Evolutionary conservation across 805 yeast genomes (phyloP), one percentile per base, ranked within the genome.

Genomic region (Lipomyces lipofer): DNA sequence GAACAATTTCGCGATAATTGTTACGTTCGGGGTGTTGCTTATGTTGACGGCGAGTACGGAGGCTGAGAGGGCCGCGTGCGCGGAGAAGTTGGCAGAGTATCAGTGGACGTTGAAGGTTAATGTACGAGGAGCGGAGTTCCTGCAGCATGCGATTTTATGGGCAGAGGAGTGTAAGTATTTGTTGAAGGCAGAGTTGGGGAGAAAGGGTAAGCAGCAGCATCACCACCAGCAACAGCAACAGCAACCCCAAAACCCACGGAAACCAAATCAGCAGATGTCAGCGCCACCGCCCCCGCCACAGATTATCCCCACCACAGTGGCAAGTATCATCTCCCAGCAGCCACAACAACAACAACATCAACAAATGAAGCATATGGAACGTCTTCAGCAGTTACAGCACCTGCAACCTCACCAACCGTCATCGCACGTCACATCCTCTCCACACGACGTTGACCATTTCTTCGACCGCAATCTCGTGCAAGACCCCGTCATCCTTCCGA

Each of bases 111-210:
- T 64, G 25, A 57, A 58, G 28, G 55, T 64, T 10, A 58, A 60
- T 36, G 54, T 62, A 3, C 66, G 63, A n/a, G 64, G 63, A 2
- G 66, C 67, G 2, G 63, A 56, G 40, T 64, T 64, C 48, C 47
- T 63, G 54, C 66, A 62, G 46, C 66, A 64, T 33, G 64, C 67
- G 3, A 61, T 64, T 17, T 38, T 60, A 17, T 63, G 66, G 64
- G 45, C 60, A 15, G 67, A 64, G 46, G 66, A 64, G 29, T 63
- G 63, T 49, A 59, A 62, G 30, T 54, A 47, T 28, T 50, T 58
- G 36, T 43, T 64, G 32, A 52, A 54, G 43, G 42, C 30, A 40
- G 59, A 59, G 46, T 19, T 57, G 33, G 62, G 55, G 15, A 57
- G 48, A 36, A 33, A 30, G 28, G 46, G 48, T 4, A 10, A 19